Evolutionary conservation across 106 monocot genomes (phyloP), one percentile per base, ranked within the genome.

Genomic region (Posidonia australis): DNA sequence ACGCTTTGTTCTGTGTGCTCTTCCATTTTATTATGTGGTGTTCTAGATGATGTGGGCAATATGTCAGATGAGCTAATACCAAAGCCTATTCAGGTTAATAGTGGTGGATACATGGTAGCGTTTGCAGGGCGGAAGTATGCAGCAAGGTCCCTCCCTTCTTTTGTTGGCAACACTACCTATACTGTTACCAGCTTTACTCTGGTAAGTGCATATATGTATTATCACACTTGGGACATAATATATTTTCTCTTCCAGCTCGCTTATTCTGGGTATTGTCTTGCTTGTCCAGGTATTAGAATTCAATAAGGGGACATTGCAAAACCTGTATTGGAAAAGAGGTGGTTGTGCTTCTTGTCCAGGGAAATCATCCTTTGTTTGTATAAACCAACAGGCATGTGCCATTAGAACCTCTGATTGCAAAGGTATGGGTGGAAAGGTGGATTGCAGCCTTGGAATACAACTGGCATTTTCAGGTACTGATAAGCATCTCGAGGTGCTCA

Each of bases 71-170:
- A 61, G 41, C 21, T 61, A 30, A 19, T 19, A 42, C 19, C 18
- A 3, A 61, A 41, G 41, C 25, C 24, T 6, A 70, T 75, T 20
- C 70, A 94, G 93, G 74, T 74, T 27, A 80, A 70, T 60, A 77
- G 27, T 31, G 90, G 81, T 46, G 86, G 96, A 13, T 82, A 69
- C 65, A 96, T 96, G 96, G 96, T 96, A 65, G 96, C 90, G 74
- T 96, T 96, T 75, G 86, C 96, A 2, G 90, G 96, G 14, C 82
- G 81, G 49, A 90, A 84, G 30, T 87, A 90, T 68, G 96, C 96
- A 55, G 96, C 96, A 57, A 77, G 87, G 52, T 96, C 96, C 19
- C 42, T 64, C 22, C 86, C 96, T 19, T 46, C 66, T 19, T 96
- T 96, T 69, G 69, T 90, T 23, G 82, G 80, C 11, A 84, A 90